Base-by-base conservation (phyloP, 1,139 yeast genomes). In the Pneumocystis sp. region DNA sequence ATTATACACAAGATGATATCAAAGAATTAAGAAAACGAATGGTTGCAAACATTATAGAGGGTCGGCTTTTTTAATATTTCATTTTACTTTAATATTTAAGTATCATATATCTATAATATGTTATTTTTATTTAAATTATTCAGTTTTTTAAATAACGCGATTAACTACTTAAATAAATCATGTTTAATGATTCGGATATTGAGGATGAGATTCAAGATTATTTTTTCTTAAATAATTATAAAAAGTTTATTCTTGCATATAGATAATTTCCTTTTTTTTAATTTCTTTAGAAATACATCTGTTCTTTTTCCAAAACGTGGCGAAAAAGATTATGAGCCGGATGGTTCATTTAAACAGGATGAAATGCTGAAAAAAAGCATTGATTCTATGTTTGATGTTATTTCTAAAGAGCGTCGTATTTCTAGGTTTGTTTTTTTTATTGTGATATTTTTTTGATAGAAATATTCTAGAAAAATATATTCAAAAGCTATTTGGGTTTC, bases 291-390 rank as follows among this genome's bases (percentile, higher is more conserved):
- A 59, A 59, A 42, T 59, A 29, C 29, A 29, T 39, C 44, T 59
- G 25, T 4, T 10, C 96, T 93, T 72, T 59, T 83, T n/a, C 87
- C 86, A 1, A 83, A 81, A 68, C 77, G 93, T 68, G 96, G 96
- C 1, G 93, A 85, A 67, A 91, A 91, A 74, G 96, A 89, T 69
- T 87, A 85, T 70, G 96, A 85, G 68, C 96, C 96, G 0, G 93
- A 86, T 74, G 89, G 91, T 0, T 85, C 95, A 0, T 72, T 74
- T 2, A 77, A 81, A 34, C 97, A 91, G 74, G 73, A 72, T 1
- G 71, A 75, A 5, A 77, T 80, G 25, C 77, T 91, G 5, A 76
- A 77, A 10, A 80, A 79, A 45, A 84, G 95, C 10, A 78, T 87
- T 64, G 75, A 81, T 34, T 84, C 87, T 39, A 90, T 91, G 96